Evolutionary conservation across 2,329 filamentous ascomycete genomes (phyloP).

Genomic region (Aspergillus fischeri): DNA sequence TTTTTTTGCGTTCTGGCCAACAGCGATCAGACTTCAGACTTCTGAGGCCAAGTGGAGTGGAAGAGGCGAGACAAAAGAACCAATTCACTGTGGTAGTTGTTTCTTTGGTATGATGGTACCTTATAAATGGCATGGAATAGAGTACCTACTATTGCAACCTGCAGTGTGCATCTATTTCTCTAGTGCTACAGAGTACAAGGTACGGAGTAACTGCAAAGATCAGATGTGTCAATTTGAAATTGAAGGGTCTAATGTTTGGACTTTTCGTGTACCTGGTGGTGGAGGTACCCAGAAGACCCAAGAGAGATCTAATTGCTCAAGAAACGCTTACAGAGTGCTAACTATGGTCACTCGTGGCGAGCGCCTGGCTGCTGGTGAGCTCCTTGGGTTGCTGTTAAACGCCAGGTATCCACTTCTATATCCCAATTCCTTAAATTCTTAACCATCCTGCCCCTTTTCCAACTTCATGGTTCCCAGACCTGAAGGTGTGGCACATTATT

Average conservation of each 20-base stretch:
- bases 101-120: background rate
- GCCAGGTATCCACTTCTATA: slow-evolving; percentile 13
- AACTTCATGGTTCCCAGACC: background rate
- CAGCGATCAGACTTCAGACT: too few relatives aligned
- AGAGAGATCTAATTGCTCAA: background rate
- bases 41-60: too few relatives aligned
- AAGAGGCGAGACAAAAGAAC: too few relatives aligned
- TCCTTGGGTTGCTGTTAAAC: slow-evolving; percentile 11
- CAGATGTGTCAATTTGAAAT: background rate
- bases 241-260: background rate
- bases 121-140: background rate
- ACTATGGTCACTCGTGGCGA: slow-evolving; percentile 11
- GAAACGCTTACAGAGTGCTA: background rate
- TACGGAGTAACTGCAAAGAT: background rate
- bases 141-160: background rate
- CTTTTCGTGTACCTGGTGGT: background rate
- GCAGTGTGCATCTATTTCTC: background rate
- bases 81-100: too few relatives aligned
- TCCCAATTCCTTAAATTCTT: background rate
- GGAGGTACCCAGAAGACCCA: too few relatives aligned
- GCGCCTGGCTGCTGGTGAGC: background rate
- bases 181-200: background rate
- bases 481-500: background rate
- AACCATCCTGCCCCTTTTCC: slow-evolving; percentile 11
- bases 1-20: background rate